phyloP scores from a whole-genome alignment of 2,329 filamentous ascomycete species.

The Penicillium sclerotigenum region DNA sequence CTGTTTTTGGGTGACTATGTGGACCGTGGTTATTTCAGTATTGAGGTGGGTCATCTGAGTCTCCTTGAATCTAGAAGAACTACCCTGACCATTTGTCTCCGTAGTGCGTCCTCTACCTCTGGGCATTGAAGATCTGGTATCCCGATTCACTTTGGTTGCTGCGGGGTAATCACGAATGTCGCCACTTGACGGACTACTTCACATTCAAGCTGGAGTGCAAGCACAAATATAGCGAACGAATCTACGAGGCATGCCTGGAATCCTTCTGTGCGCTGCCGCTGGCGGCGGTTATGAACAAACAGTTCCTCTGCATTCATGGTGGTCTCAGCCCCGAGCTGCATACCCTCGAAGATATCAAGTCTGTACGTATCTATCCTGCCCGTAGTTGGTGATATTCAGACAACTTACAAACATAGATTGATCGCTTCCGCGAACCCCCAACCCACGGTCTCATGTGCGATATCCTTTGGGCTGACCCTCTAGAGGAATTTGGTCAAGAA shows the following conservation, averaged over 20 bases:
- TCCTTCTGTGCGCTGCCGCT: slow-evolving; percentile 93
- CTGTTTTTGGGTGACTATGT: slow-evolving; percentile 98
- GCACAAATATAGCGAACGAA: slow-evolving; percentile 95
- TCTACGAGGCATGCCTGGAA: slow-evolving; percentile 98
- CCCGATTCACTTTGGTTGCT: slow-evolving; percentile 95
- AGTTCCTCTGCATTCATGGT: slow-evolving; percentile 97
- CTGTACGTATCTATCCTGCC: slow-evolving; percentile 52
- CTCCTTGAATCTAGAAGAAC: neutral
- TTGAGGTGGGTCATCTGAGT: slow-evolving; percentile 60
- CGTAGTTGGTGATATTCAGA: neutral
- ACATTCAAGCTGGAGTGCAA: slow-evolving; percentile 99
- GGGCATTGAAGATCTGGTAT: slow-evolving; percentile 98
- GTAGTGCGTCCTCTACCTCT: slow-evolving; percentile 93
- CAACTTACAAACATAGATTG: slow-evolving; percentile 60
- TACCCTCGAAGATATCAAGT: slow-evolving; percentile 90
- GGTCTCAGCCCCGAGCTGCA: slow-evolving; percentile 94
- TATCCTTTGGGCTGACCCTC: slow-evolving; percentile 95
- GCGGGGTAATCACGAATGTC: slow-evolving; percentile 96
- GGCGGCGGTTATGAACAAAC: slow-evolving; percentile 99
- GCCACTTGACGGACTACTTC: slow-evolving; percentile 98
- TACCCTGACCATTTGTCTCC: slow-evolving; percentile 8
- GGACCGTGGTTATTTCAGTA: slow-evolving; percentile 97
- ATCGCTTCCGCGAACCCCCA: slow-evolving; percentile 94
- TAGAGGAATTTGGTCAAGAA: slow-evolving; percentile 98
- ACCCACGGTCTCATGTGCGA: slow-evolving; percentile 99